Base-by-base conservation (phyloP, 345 rosid genomes). In the Melastoma malabathricum region DNA sequence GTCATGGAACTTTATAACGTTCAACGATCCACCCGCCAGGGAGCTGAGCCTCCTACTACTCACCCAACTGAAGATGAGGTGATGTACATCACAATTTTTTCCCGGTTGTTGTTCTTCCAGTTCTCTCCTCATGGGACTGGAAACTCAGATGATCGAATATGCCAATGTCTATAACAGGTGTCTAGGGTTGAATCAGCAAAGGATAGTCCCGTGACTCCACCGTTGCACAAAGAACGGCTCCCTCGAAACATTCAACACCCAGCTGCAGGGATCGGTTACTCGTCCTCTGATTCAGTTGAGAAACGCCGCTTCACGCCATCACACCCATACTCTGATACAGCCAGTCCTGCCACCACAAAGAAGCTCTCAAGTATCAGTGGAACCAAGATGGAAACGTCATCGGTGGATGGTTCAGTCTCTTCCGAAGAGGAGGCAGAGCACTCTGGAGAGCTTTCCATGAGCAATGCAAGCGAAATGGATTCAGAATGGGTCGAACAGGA, bases 401-500 rank as follows among this genome's bases (percentile, higher is more conserved):
- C 98, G 0, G 39, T 86, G 17, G 89, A 75, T 27, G 83, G 78
- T 46, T 84, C 98, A 20, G 71, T 59, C 63, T 82, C 75, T n/a
- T 82, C 94, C 19, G 79, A 92, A 64, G 98, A 82, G 12, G 41
- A 34, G 57, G 75, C 59, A 57, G 86, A 76, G 64, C 83, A 38
- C 49, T 82, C 94, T 1, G 89, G 75, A 43, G 96, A 84, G 66
- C 74, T 84, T 51, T 92, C 98, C 15, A 43, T 87, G 46, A 82
- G 98, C 51, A 84, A 84, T 79, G 95, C 96, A 4, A 90, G 98
- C 57, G 98, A 92, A 49, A 56, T 63, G 60, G 98, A 92, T 53
- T 70, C 84, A 5, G 96, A 92, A 70, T 87, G 98, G 97, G 86
- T 89, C 6, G 97, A 86, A 60, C 94, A 85, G 70, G 97, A 89